Evolutionary conservation across 805 yeast genomes (phyloP).

Genomic region (Metschnikowia orientalis): DNA sequence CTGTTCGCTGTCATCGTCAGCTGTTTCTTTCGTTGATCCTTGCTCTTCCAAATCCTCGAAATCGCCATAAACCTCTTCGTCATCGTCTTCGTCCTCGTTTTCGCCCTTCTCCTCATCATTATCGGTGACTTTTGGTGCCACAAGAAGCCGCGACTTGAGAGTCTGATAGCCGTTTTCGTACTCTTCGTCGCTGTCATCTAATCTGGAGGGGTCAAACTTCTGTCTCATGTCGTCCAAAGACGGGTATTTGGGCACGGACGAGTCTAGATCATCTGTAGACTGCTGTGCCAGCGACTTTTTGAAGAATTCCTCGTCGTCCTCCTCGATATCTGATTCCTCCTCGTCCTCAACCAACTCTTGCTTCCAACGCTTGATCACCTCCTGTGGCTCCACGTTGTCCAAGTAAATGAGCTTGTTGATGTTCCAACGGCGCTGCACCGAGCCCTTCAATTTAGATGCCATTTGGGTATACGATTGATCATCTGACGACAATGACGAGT

Average conservation of each 20-base stretch:
- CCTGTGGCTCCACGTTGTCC: constrained; percentile 70
- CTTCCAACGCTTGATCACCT: constrained; percentile 69
- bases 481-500: constrained; percentile 42
- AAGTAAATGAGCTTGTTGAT: constrained; percentile 75
- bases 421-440: constrained; percentile 61
- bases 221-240: constrained; percentile 39
- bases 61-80: constrained; percentile 35
- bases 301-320: constrained; percentile 45
- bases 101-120: constrained; percentile 23
- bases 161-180: constrained; percentile 38
- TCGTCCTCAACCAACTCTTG: constrained; percentile 45
- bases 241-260: constrained; percentile 34
- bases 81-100: constrained; percentile 31
- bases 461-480: constrained; percentile 40
- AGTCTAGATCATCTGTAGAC: constrained; percentile 33
- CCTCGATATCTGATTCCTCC: constrained; percentile 35
- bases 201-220: constrained; percentile 40
- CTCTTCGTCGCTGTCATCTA: constrained; percentile 30
- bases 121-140: constrained; percentile 46
- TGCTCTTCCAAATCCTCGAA: constrained; percentile 36
- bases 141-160: constrained; percentile 47
- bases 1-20: constrained; percentile 26
- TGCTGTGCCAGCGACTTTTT: constrained; percentile 38
- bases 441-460: constrained; percentile 60
- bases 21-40: constrained; percentile 22